Evolutionary conservation across 108 stramenopile genomes (phyloP), one percentile per base, ranked within the genome.

Genomic region (Cylindrotheca fusiformis): DNA sequence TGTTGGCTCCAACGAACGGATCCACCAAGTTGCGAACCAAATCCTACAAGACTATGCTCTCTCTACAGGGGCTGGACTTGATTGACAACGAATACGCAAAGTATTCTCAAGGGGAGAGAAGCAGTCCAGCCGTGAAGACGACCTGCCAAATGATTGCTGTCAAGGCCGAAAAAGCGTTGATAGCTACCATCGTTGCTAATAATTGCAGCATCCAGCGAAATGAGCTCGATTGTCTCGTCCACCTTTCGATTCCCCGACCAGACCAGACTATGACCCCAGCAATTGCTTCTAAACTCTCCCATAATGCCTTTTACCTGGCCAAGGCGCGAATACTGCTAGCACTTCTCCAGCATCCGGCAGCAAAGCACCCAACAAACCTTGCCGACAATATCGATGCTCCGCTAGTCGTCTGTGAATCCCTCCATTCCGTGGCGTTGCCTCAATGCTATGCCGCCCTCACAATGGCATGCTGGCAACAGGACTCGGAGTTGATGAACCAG

Each of bases 371-470:
- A 41, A 14, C 6, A 14, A 10, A 14, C 36, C 14, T 41, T 6
- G 10, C 14, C 6, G 51, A 8, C 32, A 31, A 63, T 24, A 24
- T 23, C 32, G 52, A 63, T 2, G 1, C 17, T 4, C 20, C 30
- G 1, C 20, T 63, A 6, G 23, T 24, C 23, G 32, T 53, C 23
- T 63, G 63, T 22, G 63, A 63, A 33, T 32, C 19, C 19, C 49
- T 29, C 25, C 32, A 53, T 23, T 51, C 63, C 4, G 17, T 41
- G 0, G 49, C 24, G 14, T 23, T 63, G 18, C 63, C 63, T 0
- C 63, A 63, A 41, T 63, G 52, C 26, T 63, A 49, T 25, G 63
- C 32, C 14, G 6, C 36, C 10, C 36, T 41, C 36, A 10, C 14
- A 14, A 14, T 10, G 36, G 6, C 36, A 41, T 41, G 10, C 6